These are phyloP conservation scores for Capsicum baccatum DNA, from an alignment of 257 asterid species.

Conservation along the genomic window DNA sequence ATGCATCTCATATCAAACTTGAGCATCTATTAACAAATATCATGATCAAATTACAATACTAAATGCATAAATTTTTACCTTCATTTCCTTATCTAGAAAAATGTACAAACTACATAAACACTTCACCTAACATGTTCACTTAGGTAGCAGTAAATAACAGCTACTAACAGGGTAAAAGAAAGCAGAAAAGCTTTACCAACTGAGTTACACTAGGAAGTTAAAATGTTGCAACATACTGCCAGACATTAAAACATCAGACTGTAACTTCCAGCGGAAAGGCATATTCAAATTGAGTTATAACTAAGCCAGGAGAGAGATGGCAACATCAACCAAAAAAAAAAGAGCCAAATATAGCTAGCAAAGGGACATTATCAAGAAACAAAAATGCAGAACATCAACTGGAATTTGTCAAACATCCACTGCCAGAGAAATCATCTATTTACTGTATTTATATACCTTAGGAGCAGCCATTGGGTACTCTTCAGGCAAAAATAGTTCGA, in stretches of 20 bases:
- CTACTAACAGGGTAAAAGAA: background rate
- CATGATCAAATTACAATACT: constrained; percentile 1
- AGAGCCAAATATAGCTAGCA: background rate
- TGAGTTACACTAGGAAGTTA: background rate
- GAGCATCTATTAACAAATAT: constrained; percentile 6
- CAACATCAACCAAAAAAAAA: background rate
- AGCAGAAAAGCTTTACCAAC: constrained; percentile 1
- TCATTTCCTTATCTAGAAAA: background rate
- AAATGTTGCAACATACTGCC: background rate
- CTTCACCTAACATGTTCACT: background rate
- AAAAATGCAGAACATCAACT: background rate
- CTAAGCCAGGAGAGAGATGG: background rate
- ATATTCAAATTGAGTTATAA: constrained; percentile 14
- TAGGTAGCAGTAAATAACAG: constrained; percentile 11
- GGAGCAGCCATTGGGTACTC: constrained; percentile 99
- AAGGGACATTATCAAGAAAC: background rate
- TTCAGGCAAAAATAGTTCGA: constrained; percentile 94
- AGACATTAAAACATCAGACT: background rate
- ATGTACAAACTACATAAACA: constrained; percentile 9
- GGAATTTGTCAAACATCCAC: background rate
- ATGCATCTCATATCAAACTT: background rate
- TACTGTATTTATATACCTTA: constrained; percentile 53
- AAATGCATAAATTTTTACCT: background rate
- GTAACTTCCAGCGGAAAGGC: background rate
- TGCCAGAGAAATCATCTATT: background rate